Conservation (phyloP, 495 filamentous ascomycete genomes). For the Hypoxylon fragiforme region DNA sequence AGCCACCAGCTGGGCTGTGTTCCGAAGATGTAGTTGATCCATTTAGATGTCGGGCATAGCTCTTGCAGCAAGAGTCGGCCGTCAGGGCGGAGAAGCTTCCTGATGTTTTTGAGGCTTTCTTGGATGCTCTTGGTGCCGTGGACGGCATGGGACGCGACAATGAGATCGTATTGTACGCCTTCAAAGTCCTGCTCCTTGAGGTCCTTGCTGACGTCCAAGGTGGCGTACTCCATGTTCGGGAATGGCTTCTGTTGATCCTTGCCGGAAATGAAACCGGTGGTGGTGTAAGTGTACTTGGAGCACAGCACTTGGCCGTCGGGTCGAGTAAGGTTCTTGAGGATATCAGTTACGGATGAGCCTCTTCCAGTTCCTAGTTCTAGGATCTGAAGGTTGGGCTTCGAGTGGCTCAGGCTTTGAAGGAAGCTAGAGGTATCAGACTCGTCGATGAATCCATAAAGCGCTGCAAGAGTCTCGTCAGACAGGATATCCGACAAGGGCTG, state of each 20-base stretch:
- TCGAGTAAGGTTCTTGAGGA: constrained; percentile 22
- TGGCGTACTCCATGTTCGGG: constrained; percentile 33
- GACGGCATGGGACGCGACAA: constrained; percentile 37
- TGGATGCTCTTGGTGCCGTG: constrained; percentile 46
- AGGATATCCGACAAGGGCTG: constrained; percentile 32
- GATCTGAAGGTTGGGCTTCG: constrained; percentile 38
- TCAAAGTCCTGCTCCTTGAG: constrained; percentile 39
- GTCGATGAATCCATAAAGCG: constrained; percentile 32
- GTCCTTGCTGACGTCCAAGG: constrained; percentile 38
- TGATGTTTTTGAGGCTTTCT: constrained; percentile 42
- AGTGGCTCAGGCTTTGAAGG: constrained; percentile 24
- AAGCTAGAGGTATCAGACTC: constrained; percentile 22
- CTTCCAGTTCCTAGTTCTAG: constrained; percentile 46
- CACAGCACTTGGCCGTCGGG: constrained; percentile 19
- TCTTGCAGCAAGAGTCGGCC: constrained; percentile 36
- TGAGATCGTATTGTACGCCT: constrained; percentile 26
- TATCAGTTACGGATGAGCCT: constrained; percentile 26
- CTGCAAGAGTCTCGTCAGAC: constrained; percentile 29
- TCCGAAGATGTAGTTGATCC: constrained; percentile 38
- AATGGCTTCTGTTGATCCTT: constrained; percentile 21
- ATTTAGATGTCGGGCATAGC: constrained; percentile 21
- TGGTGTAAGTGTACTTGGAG: constrained; percentile 25
- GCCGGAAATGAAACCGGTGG: constrained; percentile 10
- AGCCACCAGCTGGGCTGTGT: constrained; percentile 47
- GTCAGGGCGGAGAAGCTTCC: constrained; percentile 39